Percentiles rank a stretch among this genome's conserved stretches.
These are phyloP conservation scores for Huntiella omanensis DNA, from an alignment of 2,329 filamentous ascomycete genomes.

Conservation along the genomic window DNA sequence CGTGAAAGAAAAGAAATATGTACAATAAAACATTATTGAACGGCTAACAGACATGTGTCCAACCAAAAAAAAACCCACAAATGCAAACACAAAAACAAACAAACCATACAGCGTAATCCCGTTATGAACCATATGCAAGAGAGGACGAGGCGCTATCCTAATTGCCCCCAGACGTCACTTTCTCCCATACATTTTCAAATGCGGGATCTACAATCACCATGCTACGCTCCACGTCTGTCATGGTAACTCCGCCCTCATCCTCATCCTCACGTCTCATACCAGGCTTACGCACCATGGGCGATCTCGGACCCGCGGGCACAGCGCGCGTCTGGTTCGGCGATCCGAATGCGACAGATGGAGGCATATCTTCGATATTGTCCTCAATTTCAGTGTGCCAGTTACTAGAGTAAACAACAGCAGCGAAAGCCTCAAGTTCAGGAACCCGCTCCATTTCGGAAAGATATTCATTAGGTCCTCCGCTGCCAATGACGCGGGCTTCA, in stretches of 20 bases:
- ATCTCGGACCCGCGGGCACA: slow-evolving; percentile 15
- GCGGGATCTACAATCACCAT: slow-evolving; percentile 15
- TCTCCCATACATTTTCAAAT: slow-evolving; percentile 54
- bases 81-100: background rate
- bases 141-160: slow-evolving; percentile 3
- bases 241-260: slow-evolving; percentile 35
- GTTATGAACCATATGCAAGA: slow-evolving; percentile 5
- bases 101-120: too few species aligned
- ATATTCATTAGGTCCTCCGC: slow-evolving; percentile 54
- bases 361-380: slow-evolving; percentile 18
- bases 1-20: background rate
- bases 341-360: slow-evolving; percentile 8
- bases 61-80: background rate
- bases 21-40: background rate
- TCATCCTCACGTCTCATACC: slow-evolving; percentile 12
- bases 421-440: slow-evolving; percentile 61
- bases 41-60: background rate
- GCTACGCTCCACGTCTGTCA: slow-evolving; percentile 22
- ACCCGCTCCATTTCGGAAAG: slow-evolving; percentile 59
- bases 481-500: slow-evolving; percentile 78
- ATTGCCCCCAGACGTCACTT: slow-evolving; percentile 23
- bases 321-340: slow-evolving; percentile 11
- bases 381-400: slow-evolving; percentile 56
- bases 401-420: slow-evolving; percentile 71
- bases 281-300: slow-evolving; percentile 10